Evolutionary conservation across 305 asterid genomes (phyloP).

Genomic region (Fraxinus sp.): DNA sequence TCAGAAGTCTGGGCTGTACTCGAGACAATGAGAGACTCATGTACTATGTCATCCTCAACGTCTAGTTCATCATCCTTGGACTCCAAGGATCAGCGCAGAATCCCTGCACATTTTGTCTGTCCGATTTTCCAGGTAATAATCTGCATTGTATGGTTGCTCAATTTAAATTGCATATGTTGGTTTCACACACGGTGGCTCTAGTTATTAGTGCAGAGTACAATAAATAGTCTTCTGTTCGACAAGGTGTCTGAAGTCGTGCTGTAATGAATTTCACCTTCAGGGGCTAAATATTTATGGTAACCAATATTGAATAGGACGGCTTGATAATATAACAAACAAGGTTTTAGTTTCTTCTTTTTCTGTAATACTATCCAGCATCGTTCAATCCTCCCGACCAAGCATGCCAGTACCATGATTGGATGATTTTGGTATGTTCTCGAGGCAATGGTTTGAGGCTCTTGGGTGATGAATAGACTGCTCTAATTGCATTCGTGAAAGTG

Average conservation of each 20-base stretch:
- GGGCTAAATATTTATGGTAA: neutral
- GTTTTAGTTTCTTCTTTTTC: neutral
- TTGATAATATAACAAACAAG: neutral
- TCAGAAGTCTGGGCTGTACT: constrained; percentile 58
- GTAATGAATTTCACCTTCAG: neutral
- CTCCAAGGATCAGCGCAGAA: constrained; percentile 45
- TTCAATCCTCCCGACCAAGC: neutral
- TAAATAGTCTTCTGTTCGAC: neutral
- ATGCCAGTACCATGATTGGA: neutral
- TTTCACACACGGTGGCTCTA: neutral
- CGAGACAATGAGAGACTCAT: constrained; percentile 56
- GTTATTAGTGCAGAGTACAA: neutral
- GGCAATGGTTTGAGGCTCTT: neutral
- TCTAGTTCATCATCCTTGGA: constrained; percentile 35
- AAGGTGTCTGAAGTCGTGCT: neutral
- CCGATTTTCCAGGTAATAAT: constrained; percentile 79
- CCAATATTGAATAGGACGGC: neutral
- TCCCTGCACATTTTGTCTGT: constrained; percentile 80
- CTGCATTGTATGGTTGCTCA: neutral
- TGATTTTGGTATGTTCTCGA: neutral
- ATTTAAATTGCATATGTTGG: neutral
- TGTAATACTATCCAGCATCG: neutral
- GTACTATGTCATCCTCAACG: constrained; percentile 27
- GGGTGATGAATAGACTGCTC: neutral
- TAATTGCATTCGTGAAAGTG: neutral